phyloP scores from a whole-genome alignment of 805 yeast species.

The Wickerhamiella vanderwaltii region DNA sequence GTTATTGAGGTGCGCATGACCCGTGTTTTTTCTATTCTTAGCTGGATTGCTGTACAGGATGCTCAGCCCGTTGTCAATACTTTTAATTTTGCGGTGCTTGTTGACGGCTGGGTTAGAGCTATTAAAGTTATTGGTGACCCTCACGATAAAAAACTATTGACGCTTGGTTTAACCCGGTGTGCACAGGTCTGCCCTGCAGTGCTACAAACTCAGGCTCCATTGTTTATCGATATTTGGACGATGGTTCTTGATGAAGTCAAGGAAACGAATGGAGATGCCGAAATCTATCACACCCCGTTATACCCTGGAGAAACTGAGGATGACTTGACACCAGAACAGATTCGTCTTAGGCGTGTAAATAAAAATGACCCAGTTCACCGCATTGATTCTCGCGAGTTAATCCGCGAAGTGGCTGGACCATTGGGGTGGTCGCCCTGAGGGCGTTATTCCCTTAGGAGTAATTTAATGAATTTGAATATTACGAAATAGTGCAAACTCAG shows the following conservation, averaged over 20 bases:
- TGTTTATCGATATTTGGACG: slow-evolving; percentile 34
- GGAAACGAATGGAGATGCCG: slow-evolving; percentile 46
- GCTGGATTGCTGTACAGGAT: slow-evolving; percentile 13
- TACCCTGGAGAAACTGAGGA: slow-evolving; percentile 19
- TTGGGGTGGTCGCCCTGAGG: slow-evolving; percentile 6
- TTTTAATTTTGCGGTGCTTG: slow-evolving; percentile 2
- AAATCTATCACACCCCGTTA: slow-evolving; percentile 16
- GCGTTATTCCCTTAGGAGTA: too few relatives aligned
- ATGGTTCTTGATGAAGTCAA: slow-evolving; percentile 61
- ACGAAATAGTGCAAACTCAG: too few relatives aligned
- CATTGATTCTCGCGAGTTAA: slow-evolving; percentile 36
- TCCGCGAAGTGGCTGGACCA: slow-evolving; percentile 23
- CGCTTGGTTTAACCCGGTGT: slow-evolving; percentile 41
- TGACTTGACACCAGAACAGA: slow-evolving; percentile 19
- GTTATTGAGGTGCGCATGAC: slow-evolving; percentile 9
- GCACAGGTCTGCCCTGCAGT: slow-evolving; percentile 26
- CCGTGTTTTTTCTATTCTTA: slow-evolving; percentile 7
- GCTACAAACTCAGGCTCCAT: slow-evolving; percentile 21
- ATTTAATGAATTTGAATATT: too few relatives aligned
- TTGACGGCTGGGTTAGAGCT: slow-evolving; percentile 25
- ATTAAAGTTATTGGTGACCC: slow-evolving; percentile 56
- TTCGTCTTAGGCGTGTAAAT: slow-evolving; percentile 28
- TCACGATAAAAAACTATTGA: slow-evolving; percentile 54
- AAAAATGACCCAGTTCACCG: slow-evolving; percentile 42
- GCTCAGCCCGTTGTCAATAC: slow-evolving; percentile 11